Conservation (phyloP, 2,329 filamentous ascomycete species). For the Fusarium aywerte region DNA sequence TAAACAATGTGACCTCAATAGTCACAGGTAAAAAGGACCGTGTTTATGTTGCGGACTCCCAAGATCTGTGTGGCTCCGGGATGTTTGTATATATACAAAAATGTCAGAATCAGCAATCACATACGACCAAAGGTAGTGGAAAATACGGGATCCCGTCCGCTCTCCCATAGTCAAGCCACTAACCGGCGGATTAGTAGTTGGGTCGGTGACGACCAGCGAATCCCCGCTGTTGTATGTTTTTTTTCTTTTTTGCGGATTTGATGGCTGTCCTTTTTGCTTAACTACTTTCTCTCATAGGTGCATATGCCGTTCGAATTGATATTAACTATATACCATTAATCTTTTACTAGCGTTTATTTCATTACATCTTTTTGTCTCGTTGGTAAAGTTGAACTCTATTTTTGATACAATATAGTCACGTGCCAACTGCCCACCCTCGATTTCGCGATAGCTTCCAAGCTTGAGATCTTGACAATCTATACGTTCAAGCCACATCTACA, state of each 20-base stretch:
- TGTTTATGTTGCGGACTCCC: no score
- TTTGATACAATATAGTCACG: neutral
- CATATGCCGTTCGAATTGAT: no score
- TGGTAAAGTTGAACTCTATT: neutral
- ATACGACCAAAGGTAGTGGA: slow-evolving; percentile 6
- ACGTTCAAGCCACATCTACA: neutral
- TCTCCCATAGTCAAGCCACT: slow-evolving; percentile 10
- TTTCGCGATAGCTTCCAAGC: neutral
- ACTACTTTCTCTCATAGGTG: no score
- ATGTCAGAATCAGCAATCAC: no score
- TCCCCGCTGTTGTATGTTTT: neutral
- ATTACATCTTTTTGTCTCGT: neutral
- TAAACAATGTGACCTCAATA: no score
- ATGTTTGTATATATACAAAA: no score
- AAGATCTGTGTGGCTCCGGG: no score
- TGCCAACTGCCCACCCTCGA: neutral
- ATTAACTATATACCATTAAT: no score
- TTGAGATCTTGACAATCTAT: neutral
- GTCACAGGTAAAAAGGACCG: no score
- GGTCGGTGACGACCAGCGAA: neutral
- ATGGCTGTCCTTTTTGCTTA: no score
- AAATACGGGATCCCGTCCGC: slow-evolving; percentile 6
- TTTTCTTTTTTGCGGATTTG: neutral
- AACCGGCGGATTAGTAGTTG: neutral
- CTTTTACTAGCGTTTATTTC: no score